phyloP scores from a whole-genome alignment of 2,329 filamentous ascomycete species.

The Phialophora expanda region DNA sequence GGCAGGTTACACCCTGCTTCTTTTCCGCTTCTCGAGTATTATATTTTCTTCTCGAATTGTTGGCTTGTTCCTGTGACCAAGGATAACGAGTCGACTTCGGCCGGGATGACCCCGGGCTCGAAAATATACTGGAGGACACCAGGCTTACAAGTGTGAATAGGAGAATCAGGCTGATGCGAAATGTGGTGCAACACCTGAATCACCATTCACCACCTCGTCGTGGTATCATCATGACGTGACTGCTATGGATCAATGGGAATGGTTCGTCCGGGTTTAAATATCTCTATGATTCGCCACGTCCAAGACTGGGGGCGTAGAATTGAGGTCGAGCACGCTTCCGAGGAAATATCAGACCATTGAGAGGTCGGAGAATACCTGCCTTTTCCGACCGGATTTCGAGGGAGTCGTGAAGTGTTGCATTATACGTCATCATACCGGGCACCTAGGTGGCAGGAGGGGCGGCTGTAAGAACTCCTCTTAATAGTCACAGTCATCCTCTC shows the following conservation, averaged over 20 bases:
- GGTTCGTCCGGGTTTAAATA: background rate
- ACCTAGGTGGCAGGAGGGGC: background rate
- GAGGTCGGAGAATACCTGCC: background rate
- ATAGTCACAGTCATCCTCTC: background rate
- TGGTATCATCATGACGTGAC: slow-evolving; percentile 4
- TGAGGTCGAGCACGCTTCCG: background rate
- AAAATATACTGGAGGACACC: background rate
- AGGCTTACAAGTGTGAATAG: background rate
- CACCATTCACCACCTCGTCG: background rate
- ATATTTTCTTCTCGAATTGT: background rate
- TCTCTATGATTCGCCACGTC: background rate
- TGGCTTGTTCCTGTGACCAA: background rate
- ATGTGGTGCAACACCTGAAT: slow-evolving; percentile 6
- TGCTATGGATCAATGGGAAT: background rate
- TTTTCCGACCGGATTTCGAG: background rate
- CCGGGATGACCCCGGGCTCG: no score
- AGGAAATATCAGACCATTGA: background rate
- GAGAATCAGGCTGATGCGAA: background rate
- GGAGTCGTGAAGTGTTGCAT: background rate
- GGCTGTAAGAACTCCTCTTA: background rate
- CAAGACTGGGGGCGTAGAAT: background rate
- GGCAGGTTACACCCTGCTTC: background rate
- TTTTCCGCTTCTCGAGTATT: background rate
- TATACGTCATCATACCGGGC: background rate
- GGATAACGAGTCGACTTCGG: background rate